A percentile compares a stretch with the other conserved stretches of the same genome.
phyloP scores from a whole-genome alignment of 2,329 filamentous ascomycete species.

The Neofusicoccum ribis region DNA sequence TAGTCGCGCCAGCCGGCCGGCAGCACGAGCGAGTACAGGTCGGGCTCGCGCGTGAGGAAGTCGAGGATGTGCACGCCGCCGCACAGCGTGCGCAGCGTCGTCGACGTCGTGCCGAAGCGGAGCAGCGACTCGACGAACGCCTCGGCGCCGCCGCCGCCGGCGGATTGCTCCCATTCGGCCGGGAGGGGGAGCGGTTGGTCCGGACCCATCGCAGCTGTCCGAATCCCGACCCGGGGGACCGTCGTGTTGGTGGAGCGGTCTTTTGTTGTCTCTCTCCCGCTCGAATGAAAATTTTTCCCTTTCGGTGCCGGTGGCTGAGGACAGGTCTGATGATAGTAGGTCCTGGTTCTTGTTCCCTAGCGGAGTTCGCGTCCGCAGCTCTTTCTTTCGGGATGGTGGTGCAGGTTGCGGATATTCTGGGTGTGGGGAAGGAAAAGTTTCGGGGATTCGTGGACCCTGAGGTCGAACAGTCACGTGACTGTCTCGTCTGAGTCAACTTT shows the following conservation, averaged over 20 bases:
- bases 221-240: too few relatives aligned
- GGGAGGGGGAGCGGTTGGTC: constrained; percentile 65
- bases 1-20: constrained; percentile 80
- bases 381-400: background rate
- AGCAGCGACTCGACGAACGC: constrained; percentile 79
- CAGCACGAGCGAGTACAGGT: constrained; percentile 76
- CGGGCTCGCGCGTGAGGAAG: constrained; percentile 84
- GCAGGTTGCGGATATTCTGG: background rate
- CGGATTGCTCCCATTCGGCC: constrained; percentile 58
- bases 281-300: background rate
- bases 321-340: too few relatives aligned
- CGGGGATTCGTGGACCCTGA: background rate
- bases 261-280: too few relatives aligned
- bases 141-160: constrained; percentile 57
- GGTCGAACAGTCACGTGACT: background rate
- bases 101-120: constrained; percentile 70
- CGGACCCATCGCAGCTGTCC: constrained; percentile 43
- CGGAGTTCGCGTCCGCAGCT: background rate
- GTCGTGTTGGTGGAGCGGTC: too few relatives aligned
- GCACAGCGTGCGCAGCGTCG: constrained; percentile 83
- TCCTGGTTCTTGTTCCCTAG: background rate
- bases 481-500: too few relatives aligned
- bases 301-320: background rate
- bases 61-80: constrained; percentile 97
- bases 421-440: background rate